Evolutionary conservation across 2,329 filamentous ascomycete species (phyloP).

Genomic region (Scedosporium aurantiacum): DNA sequence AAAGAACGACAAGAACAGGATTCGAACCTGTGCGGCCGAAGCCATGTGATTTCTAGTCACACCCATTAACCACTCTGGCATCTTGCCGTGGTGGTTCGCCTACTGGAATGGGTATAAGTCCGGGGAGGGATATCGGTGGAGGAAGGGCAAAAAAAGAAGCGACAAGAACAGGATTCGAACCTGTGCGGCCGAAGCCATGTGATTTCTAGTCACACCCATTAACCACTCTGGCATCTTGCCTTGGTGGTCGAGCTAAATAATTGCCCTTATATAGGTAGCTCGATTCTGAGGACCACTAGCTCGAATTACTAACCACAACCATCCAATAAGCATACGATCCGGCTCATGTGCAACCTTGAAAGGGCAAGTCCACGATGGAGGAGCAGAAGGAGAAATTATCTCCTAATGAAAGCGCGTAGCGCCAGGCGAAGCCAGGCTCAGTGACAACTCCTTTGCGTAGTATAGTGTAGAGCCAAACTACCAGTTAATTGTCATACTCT

Average conservation of each 20-base stretch:
- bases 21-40: slow-evolving; percentile 1
- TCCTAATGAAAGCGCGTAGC: no score
- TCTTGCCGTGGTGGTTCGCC: background rate
- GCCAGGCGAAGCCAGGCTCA: no score
- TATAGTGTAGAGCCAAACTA: no score
- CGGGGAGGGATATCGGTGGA: background rate
- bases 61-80: slow-evolving; percentile 2
- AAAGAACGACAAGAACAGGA: background rate
- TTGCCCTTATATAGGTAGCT: background rate
- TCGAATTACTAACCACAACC: no score
- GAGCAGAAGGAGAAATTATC: no score
- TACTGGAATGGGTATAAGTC: background rate
- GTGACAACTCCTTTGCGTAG: no score
- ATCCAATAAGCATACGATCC: no score
- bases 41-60: slow-evolving; percentile 2
- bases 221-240: slow-evolving; percentile 1
- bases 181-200: slow-evolving; percentile 2
- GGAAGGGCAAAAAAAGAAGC: background rate
- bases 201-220: slow-evolving; percentile 2
- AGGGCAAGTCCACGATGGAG: no score
- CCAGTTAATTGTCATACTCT: no score
- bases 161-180: slow-evolving; percentile 1
- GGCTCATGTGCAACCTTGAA: no score
- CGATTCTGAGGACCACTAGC: background rate
- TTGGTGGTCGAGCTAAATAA: background rate